These are phyloP conservation scores for Podaxis sp. DNA, from an alignment of 768 basidiomycete species.

Conservation along the genomic window DNA sequence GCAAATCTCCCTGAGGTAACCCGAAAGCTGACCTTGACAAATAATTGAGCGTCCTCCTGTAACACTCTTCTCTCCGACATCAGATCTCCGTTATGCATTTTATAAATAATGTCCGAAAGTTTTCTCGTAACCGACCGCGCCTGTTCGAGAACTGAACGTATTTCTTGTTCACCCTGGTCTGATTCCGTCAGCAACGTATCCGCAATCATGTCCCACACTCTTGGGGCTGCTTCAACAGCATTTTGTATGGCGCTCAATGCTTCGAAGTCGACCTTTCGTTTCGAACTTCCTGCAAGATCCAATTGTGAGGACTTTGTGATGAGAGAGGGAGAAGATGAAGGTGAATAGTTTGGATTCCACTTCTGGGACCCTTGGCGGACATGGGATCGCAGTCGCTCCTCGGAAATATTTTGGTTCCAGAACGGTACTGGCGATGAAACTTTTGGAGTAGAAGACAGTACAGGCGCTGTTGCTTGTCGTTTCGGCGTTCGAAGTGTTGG, in stretches of 20 bases:
- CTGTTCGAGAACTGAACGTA: constrained; percentile 53
- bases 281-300: constrained; percentile 54
- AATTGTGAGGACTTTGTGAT: constrained; percentile 37
- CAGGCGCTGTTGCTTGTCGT: constrained; percentile 42
- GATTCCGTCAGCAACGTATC: constrained; percentile 54
- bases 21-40: constrained; percentile 69
- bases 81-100: constrained; percentile 57
- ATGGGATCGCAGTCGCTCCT: constrained; percentile 24
- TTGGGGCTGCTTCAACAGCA: constrained; percentile 78
- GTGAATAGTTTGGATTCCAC: constrained; percentile 34
- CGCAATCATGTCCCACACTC: constrained; percentile 81
- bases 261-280: constrained; percentile 73
- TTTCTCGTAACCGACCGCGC: constrained; percentile 67
- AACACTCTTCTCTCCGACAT: constrained; percentile 58
- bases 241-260: constrained; percentile 75
- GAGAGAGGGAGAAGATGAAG: constrained; percentile 38
- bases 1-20: background rate
- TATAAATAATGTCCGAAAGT: constrained; percentile 57
- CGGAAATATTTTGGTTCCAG: constrained; percentile 2
- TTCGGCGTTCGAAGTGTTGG: constrained; percentile 51
- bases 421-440: background rate
- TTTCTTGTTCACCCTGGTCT: constrained; percentile 46
- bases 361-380: constrained; percentile 42
- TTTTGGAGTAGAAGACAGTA: constrained; percentile 22
- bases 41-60: constrained; percentile 75